These are phyloP conservation scores for Suhomyces guaymorum DNA, from an alignment of 1,139 yeast genomes.

Conservation along the genomic window DNA sequence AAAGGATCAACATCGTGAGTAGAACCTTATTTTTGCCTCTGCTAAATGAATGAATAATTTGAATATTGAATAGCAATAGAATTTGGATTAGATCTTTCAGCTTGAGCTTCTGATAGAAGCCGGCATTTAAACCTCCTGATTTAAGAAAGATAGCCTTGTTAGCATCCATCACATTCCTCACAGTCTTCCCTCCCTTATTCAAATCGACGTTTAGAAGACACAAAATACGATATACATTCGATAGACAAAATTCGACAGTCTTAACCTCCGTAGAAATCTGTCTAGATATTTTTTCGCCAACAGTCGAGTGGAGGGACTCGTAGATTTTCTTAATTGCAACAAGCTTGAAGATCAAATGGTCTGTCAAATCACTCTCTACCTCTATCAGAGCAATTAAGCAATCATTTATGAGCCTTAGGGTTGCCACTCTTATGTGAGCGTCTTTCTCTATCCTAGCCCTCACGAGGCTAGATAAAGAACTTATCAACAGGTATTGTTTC, in stretches of 20 bases:
- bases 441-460: not conserved
- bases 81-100: not conserved
- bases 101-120: not conserved
- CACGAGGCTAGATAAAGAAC: not conserved
- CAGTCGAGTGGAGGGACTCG: not conserved
- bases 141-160: not conserved
- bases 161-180: not conserved
- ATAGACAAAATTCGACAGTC: conserved; percentile 2
- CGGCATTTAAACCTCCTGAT: not conserved
- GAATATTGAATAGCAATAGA: conserved; percentile 3
- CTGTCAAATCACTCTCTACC: not conserved
- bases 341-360: conserved; percentile 2
- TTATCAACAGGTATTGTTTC: not conserved
- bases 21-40: conserved; percentile 4
- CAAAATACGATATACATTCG: conserved; percentile 3
- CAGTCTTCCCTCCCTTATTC: not conserved
- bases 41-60: conserved; percentile 3
- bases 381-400: conserved; percentile 1
- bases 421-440: not conserved
- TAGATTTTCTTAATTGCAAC: conserved; percentile 2
- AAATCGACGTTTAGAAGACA: not conserved
- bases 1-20: conserved; percentile 7
- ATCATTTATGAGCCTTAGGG: conserved; percentile 3
- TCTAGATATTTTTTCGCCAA: not conserved
- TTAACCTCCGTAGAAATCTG: not conserved